phyloP scores from a whole-genome alignment of 148 eudicot species.

The Fagopyrum tataricum region DNA sequence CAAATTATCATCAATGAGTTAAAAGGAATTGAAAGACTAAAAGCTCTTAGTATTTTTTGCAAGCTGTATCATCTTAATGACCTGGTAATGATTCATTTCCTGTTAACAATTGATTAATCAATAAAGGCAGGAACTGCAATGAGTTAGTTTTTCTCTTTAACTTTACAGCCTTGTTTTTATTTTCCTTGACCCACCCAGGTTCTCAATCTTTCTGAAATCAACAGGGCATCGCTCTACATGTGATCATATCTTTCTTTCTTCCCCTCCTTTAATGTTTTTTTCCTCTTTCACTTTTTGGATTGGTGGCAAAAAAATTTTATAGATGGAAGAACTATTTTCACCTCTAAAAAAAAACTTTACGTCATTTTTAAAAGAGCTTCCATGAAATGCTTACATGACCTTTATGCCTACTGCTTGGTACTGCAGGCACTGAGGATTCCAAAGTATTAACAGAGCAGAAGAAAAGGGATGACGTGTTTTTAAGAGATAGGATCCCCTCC shows the following conservation, averaged over 20 bases:
- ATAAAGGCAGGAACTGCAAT: not conserved
- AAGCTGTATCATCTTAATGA: not conserved
- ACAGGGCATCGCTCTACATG: not conserved
- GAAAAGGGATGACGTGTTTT: constrained; percentile 46
- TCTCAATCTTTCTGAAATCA: not conserved
- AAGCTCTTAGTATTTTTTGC: not conserved
- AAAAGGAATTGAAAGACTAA: not conserved
- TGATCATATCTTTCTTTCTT: not conserved
- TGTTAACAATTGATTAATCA: not conserved
- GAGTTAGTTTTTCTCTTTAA: not conserved
- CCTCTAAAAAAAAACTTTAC: not conserved
- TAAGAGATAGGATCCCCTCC: constrained; percentile 50
- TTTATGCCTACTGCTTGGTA: constrained; percentile 5
- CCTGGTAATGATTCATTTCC: not conserved
- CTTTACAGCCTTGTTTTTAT: not conserved
- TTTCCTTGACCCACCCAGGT: too few species aligned
- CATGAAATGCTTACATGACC: too few species aligned
- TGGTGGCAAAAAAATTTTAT: not conserved
- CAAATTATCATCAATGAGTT: not conserved
- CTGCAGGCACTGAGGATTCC: constrained; percentile 44
- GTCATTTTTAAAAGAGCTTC: not conserved
- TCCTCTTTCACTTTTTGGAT: not conserved
- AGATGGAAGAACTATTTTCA: not conserved
- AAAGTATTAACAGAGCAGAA: constrained; percentile 41
- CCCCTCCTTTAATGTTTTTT: not conserved